Base-by-base conservation (phyloP, 1,284 basidiomycete species). In the Ceratobasidium papillatum region DNA sequence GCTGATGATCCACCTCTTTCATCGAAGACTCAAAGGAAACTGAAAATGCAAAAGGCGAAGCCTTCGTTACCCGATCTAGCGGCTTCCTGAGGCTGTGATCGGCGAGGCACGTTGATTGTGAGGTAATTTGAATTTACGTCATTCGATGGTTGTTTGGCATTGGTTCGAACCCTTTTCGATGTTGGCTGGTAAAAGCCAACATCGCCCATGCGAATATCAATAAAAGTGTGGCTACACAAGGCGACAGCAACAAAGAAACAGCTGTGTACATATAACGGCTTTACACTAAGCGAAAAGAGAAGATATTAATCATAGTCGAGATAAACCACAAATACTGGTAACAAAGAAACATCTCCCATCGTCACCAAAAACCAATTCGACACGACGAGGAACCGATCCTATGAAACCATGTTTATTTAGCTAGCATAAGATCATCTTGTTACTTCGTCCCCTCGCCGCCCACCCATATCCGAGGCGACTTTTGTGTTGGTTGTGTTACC, bases 251-350 rank as follows among this genome's bases (percentile, higher is more conserved):
- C 69, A 58, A 59, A 36, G 56, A 17, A 72, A 54, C 56, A 61
- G 47, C 43, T 61, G 56, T 51, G 56, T 61, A 72, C 69, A 72
- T 72, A 72, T 59, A 72, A 72, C 25, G 69, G 45, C 36, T 72
- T 72, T 72, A 72, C 69, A 72, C 30, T 72, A 72, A 56, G 69
- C 58, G 56, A 72, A 72, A 47, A 61, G 43, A 72, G 49, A 61
- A 45, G 32, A 43, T 59, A 72, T 54, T 72, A 72, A 45, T 3
- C 69, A 66, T 43, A 52, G 32, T 52, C 49, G 49, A 66, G 62
- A 64, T 64, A 64, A 49, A 64, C 27, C 43, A 34, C 56, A 49
- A 34, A 64, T 41, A 41, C 45, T 25, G n/a, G 56, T 12, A 43
- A 22, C 25, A 38, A 30, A 34, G 25, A 47, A 54, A 9, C n/a